A percentile compares a stretch with the other conserved stretches of the same genome.
These are phyloP conservation scores for Phytophthora ramorum DNA, from an alignment of 352 stramenopile species.

Conservation along the genomic window DNA sequence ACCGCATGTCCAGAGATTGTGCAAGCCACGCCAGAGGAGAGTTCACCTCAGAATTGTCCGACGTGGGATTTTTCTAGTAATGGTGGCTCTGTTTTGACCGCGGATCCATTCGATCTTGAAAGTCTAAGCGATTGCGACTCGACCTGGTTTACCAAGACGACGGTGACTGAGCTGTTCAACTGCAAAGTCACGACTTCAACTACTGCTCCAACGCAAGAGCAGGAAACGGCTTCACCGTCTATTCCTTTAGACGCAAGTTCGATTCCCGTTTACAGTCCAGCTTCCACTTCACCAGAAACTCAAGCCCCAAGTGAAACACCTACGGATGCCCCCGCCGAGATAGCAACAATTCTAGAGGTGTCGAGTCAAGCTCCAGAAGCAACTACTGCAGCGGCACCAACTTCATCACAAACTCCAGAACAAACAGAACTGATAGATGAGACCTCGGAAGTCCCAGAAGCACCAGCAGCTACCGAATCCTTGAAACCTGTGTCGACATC, in stretches of 20 bases:
- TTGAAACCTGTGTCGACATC: background rate
- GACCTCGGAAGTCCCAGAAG: background rate
- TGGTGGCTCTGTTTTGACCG: conserved; percentile 1
- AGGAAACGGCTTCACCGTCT: conserved; percentile 1
- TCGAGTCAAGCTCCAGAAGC: background rate
- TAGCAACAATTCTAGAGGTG: background rate
- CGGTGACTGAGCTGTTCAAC: conserved; percentile 18
- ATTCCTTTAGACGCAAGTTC: conserved; percentile 2
- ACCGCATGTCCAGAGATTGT: conserved; percentile 19
- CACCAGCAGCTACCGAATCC: conserved; percentile 7
- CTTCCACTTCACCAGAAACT: background rate
- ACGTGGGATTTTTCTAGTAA: conserved; percentile 39
- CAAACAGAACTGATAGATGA: conserved; percentile 7
- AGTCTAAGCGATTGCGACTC: conserved; percentile 18
- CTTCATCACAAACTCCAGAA: conserved; percentile 6
- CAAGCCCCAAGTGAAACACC: background rate
- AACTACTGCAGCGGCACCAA: background rate
- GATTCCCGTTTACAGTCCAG: conserved; percentile 21
- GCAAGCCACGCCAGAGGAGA: conserved; percentile 5
- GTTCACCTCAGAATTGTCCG: conserved; percentile 20
- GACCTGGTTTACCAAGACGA: conserved; percentile 50
- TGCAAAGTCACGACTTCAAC: conserved; percentile 17
- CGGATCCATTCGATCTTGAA: conserved; percentile 22
- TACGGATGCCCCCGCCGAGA: background rate
- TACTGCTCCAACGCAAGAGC: conserved; percentile 4